Conservation (phyloP, 768 basidiomycete genomes). For the Trametopsis cervina region DNA sequence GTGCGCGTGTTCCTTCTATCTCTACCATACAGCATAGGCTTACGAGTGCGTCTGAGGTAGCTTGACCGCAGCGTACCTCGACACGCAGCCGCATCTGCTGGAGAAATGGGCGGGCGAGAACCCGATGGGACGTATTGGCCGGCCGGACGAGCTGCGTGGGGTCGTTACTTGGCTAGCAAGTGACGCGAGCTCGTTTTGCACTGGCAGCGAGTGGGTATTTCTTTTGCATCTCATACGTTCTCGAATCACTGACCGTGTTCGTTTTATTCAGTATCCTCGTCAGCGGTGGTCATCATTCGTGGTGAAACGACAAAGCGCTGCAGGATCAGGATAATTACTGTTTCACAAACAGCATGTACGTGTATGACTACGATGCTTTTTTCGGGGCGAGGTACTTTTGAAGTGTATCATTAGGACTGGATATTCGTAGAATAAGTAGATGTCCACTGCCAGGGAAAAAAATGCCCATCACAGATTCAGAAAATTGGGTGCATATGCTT, state of each 20-base stretch:
- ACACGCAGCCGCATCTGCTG: constrained; percentile 50
- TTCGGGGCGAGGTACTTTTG: no score
- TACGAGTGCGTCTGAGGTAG: constrained; percentile 24
- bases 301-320: no score
- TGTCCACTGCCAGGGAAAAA: no score
- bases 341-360: no score
- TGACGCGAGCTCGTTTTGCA: constrained; percentile 55
- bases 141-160: constrained; percentile 66
- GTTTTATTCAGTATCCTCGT: constrained; percentile 18
- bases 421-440: no score
- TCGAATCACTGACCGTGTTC: background rate
- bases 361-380: no score
- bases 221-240: background rate
- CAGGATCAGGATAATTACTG: no score
- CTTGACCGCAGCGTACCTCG: constrained; percentile 66
- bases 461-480: no score
- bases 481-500: no score
- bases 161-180: constrained; percentile 48
- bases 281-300: constrained; percentile 19
- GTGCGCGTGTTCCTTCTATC: constrained; percentile 22
- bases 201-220: constrained; percentile 65
- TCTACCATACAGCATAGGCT: background rate
- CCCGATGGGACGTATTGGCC: constrained; percentile 60
- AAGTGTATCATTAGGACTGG: no score
- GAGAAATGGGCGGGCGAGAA: constrained; percentile 62